These are phyloP conservation scores for Clarkia xantiana DNA, from an alignment of 345 rosid species.

Conservation along the genomic window DNA sequence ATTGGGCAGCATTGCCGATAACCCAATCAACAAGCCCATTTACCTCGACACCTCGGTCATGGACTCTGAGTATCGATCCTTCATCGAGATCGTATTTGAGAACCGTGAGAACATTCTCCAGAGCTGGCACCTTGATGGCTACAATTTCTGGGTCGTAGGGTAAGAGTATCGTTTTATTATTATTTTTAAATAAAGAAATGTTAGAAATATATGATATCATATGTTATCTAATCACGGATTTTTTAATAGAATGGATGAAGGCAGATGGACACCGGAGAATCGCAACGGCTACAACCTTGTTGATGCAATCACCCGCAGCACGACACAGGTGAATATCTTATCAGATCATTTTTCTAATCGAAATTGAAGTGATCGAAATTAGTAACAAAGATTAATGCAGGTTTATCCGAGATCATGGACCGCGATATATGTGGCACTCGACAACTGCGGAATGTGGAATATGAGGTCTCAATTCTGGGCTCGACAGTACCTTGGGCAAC, in stretches of 20 bases:
- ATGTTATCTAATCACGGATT: neutral
- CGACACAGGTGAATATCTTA: constrained; percentile 35
- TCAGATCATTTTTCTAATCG: neutral
- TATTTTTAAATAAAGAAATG: too few species aligned
- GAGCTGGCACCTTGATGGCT: constrained; percentile 78
- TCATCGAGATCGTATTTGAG: constrained; percentile 64
- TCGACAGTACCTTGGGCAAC: constrained; percentile 85
- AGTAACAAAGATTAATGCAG: constrained; percentile 17
- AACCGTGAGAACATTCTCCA: constrained; percentile 63
- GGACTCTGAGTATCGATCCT: constrained; percentile 49
- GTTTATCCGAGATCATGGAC: constrained; percentile 92
- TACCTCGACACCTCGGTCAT: constrained; percentile 60
- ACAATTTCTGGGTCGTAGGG: constrained; percentile 85
- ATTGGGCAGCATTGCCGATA: constrained; percentile 47
- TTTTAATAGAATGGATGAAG: constrained; percentile 54
- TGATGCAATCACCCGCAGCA: constrained; percentile 68
- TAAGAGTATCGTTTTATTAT: constrained; percentile 15
- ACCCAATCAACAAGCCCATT: constrained; percentile 23
- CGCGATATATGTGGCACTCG: constrained; percentile 66
- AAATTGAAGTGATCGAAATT: neutral
- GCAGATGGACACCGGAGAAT: constrained; percentile 49
- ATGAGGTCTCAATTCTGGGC: constrained; percentile 79
- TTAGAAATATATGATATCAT: too few species aligned
- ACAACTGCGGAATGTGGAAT: constrained; percentile 97
- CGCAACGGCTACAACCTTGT: constrained; percentile 58